These are phyloP conservation scores for Glycine latifolia DNA, from an alignment of 306 rosid genomes.

Conservation along the genomic window DNA sequence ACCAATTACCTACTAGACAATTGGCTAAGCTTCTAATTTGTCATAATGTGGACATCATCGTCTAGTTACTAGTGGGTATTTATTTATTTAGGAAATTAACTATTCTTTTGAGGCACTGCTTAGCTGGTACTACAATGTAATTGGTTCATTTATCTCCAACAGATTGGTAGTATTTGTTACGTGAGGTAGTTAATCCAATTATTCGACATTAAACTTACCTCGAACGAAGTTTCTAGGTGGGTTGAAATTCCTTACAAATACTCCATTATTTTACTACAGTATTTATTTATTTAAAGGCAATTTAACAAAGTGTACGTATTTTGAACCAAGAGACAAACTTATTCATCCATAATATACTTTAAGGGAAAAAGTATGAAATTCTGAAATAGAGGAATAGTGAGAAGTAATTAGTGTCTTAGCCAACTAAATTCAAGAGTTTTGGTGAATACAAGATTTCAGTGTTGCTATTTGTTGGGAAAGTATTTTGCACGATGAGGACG, in stretches of 20 bases:
- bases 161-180: neutral
- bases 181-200: slow-evolving; percentile 31
- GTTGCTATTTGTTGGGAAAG: neutral
- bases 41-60: slow-evolving; percentile 33
- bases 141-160: slow-evolving; percentile 3
- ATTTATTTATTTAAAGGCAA: slow-evolving; percentile 11
- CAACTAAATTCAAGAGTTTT: neutral
- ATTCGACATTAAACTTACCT: slow-evolving; percentile 34
- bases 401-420: neutral
- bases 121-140: neutral
- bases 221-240: slow-evolving; percentile 17
- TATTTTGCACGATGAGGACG: neutral
- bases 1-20: slow-evolving; percentile 16
- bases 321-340: neutral
- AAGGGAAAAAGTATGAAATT: neutral
- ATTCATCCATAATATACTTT: neutral
- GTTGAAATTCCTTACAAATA: slow-evolving; percentile 25
- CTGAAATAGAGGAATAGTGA: neutral
- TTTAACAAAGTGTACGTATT: neutral
- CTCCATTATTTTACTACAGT: slow-evolving; percentile 4
- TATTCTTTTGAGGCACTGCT: neutral
- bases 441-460: neutral
- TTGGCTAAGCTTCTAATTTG: slow-evolving; percentile 47
- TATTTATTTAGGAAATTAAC: slow-evolving; percentile 2
- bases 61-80: slow-evolving; percentile 8